Base-by-base conservation (phyloP, 257 asterid species). In the Solanum sejunctum region DNA sequence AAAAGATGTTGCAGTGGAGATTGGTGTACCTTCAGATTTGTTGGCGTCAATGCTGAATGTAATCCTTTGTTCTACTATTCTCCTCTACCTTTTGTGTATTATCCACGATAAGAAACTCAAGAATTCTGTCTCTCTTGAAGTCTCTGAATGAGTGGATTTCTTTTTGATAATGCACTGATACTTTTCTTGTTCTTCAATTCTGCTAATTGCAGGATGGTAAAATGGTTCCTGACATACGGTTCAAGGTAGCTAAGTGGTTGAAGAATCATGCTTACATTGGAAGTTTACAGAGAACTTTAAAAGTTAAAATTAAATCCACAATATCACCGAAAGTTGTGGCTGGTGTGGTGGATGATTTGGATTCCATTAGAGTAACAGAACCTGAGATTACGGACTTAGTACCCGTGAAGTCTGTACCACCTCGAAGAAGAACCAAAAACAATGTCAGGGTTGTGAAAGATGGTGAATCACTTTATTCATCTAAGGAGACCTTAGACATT, bases 371-470 rank as follows among this genome's bases (percentile, higher is more conserved):
- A 70, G 88, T 86, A 52, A 89, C 90, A 71, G 94, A 91, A 70
- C 90, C 93, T 81, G 91, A 88, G 88, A 86, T 84, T 71, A 79
- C 92, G 56, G 92, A 85, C 86, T 88, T 88, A 84, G 95, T 93
- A 86, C 94, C 96, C 26, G 92, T 96, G 56, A 95, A 96, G 86
- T 90, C 93, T 26, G 90, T 93, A 86, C 97, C 97, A 84, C 92
- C 94, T 89, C 91, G 93, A 49, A 90, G 97, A 89, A 91, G 97
- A 92, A 91, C 95, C 80, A 95, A 92, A 89, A 92, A 93, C 92
- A 91, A 88, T 86, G 54, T 86, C 23, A 86, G 89, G 88, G 86
- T 87, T 87, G 86, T 89, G 87, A 87, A 87, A 83, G 93, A 90
- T 84, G 95, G 88, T 49, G 83, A 84, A 57, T 87, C 84, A 54